Percentiles rank a stretch among this genome's conserved stretches.
Conservation (phyloP, 768 basidiomycete species). For the Neoboletus subvelutipes region DNA sequence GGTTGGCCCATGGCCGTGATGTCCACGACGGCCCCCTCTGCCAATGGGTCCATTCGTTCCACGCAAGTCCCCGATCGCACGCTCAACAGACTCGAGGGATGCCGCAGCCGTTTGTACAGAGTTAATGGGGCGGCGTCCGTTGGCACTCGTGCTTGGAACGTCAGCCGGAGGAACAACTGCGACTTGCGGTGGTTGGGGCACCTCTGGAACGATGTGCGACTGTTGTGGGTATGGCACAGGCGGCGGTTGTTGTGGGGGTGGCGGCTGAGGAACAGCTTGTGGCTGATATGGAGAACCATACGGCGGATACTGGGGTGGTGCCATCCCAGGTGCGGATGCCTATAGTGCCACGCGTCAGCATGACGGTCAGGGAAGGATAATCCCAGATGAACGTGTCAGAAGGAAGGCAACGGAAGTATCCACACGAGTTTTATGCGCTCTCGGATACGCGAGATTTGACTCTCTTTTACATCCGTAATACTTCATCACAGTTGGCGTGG, state of each 20-base stretch:
- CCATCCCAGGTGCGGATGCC: conserved; percentile 49
- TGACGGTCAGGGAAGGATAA: neutral
- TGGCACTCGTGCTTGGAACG: conserved; percentile 24
- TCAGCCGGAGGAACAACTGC: conserved; percentile 24
- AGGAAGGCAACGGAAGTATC: conserved; percentile 64
- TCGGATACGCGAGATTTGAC: conserved; percentile 37
- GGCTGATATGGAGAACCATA: conserved; percentile 34
- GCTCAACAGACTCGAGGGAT: conserved; percentile 70
- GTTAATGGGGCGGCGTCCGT: conserved; percentile 39
- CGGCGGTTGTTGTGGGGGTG: conserved; percentile 30
- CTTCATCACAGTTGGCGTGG: conserved; percentile 37
- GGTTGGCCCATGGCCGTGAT: conserved; percentile 27
- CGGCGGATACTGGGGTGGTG: conserved; percentile 30
- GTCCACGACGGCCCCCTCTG: conserved; percentile 40
- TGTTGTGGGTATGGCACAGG: conserved; percentile 30
- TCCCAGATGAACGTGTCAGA: conserved; percentile 37
- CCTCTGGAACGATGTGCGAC: conserved; percentile 28
- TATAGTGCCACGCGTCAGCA: conserved; percentile 27
- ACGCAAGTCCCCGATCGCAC: conserved; percentile 52
- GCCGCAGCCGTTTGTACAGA: conserved; percentile 71
- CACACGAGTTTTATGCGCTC: conserved; percentile 48
- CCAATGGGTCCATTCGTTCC: conserved; percentile 37
- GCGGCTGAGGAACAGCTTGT: conserved; percentile 32
- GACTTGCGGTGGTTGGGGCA: conserved; percentile 20
- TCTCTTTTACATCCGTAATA: conserved; percentile 47